Evolutionary conservation across 345 rosid genomes (phyloP), one percentile per base, ranked within the genome.

Genomic region (Rhodamnia rubescens): DNA sequence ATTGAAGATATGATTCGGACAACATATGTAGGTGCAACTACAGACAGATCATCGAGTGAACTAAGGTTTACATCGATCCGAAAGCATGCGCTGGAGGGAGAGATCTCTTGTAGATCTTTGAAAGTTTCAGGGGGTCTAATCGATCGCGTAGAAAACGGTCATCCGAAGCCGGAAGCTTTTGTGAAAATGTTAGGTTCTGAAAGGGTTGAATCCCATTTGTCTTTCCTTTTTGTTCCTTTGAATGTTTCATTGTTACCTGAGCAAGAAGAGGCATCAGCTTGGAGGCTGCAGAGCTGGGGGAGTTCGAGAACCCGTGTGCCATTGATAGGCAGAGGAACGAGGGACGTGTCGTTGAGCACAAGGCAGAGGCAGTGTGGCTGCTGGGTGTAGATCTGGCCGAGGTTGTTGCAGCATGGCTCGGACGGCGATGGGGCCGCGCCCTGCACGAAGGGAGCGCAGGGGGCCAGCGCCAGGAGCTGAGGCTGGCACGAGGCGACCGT

Each of bases 381-480:
- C 84, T 91, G 92, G 85, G 22, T 69, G 87, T 88, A 92, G 82
- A 94, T 88, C 8, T 87, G 96, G 87, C 85, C 87, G 87, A 96
- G 96, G 87, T 90, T 92, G 89, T 92, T 86, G 54, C 99, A 94
- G 90, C 99, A 96, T 8, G 92, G 75, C 84, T 88, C 89, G 32
- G 90, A 83, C 0, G 98, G 99, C 14, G 87, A 88, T 81, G 26
- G 95, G 84, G 86, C 89, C 3, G 83, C 78, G 87, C 96, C 97
- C 85, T 92, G 98, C 57, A 94, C 94, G 78, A 90, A 96, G 4
- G 98, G 92, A 26, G 93, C 93, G 86, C 98, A 96, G 2, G 96
- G 93, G 83, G 90, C 86, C 75, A 96, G 87, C 10, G 93, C 90
- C 42, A 94, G 90, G 61, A 95, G 91, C 80, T 85, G 88, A 2